Conservation (phyloP, 2,329 filamentous ascomycete genomes). For the Colletotrichum sp. region DNA sequence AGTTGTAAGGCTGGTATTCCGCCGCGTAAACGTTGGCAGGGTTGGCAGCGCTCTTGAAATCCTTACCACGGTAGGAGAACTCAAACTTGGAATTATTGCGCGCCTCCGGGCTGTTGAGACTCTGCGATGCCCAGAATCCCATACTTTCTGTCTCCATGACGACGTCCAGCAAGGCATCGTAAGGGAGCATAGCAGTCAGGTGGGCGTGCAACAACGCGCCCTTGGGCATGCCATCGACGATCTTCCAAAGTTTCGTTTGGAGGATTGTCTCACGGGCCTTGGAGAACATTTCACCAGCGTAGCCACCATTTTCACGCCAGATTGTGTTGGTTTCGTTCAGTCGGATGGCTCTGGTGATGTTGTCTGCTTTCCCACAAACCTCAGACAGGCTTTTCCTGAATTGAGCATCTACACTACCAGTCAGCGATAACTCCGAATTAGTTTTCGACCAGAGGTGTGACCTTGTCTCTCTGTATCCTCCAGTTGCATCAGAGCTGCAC, state of each 20-base stretch:
- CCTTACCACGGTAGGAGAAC: constrained; percentile 63
- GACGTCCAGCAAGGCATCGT: constrained; percentile 78
- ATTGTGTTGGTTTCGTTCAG: background rate
- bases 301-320: constrained; percentile 32
- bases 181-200: constrained; percentile 88
- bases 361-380: background rate
- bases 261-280: constrained; percentile 88
- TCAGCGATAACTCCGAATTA: background rate
- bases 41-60: background rate
- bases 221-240: constrained; percentile 87
- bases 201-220: constrained; percentile 87
- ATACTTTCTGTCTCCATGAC: constrained; percentile 76
- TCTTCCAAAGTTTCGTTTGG: constrained; percentile 82
- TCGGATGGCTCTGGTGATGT: background rate
- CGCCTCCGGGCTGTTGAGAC: constrained; percentile 59
- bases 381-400: background rate
- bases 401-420: background rate
- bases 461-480: background rate
- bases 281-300: constrained; percentile 93
- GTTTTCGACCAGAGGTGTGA: background rate
- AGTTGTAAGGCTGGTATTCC: background rate
- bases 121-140: constrained; percentile 67
- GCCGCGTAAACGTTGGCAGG: background rate
- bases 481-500: background rate
- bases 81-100: constrained; percentile 60